Evolutionary conservation across 1,284 basidiomycete species (phyloP), one percentile per base, ranked within the genome.

Genomic region (Hortiboletus rubellus): DNA sequence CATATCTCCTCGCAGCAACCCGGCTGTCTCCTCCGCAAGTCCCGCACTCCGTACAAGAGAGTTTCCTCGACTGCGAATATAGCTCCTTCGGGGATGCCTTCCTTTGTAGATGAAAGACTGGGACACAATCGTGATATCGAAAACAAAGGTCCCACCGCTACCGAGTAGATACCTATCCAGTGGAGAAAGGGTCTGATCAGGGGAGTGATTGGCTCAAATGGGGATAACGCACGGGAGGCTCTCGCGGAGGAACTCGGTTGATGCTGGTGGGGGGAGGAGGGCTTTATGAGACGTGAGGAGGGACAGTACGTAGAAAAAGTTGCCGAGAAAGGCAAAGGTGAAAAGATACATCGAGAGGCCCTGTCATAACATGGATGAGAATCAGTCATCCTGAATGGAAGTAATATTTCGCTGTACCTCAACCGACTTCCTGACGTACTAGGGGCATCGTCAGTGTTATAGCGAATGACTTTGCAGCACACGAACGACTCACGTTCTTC

Each of bases 281-380:
- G 84, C 76, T 51, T 80, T 77, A 3, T 86, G 83, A 44, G 86
- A 88, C 12, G 82, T 79, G 30, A 96, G 71, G 65, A 96, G 91
- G 7, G 93, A 95, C 44, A 87, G 72, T 54, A 96, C 94, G 70
- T 97, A 97, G 69, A 95, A 92, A 10, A 84, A 74, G 73, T 97
- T 98, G 57, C 94, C 95, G 36, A 92, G 76, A 72, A 97, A 97
- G 6, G 95, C 95, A 69, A 91, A 94, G 46, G 95, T 72, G 72
- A 98, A 98, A 22, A 98, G 81, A 68, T 88, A 87, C 73, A 97
- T 89, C n/a, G 94, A 95, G 43, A 98, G 82, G 7, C 95, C 95
- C 82, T 89, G 63, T 36, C 60, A 51, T 41, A 30, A 46, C 41
- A 45, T 15, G 42, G 17, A 45, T 71, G 48, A 61, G 43, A 41